Conservation (phyloP, 129 eudicot genomes). For the Flaveria trinervia region DNA sequence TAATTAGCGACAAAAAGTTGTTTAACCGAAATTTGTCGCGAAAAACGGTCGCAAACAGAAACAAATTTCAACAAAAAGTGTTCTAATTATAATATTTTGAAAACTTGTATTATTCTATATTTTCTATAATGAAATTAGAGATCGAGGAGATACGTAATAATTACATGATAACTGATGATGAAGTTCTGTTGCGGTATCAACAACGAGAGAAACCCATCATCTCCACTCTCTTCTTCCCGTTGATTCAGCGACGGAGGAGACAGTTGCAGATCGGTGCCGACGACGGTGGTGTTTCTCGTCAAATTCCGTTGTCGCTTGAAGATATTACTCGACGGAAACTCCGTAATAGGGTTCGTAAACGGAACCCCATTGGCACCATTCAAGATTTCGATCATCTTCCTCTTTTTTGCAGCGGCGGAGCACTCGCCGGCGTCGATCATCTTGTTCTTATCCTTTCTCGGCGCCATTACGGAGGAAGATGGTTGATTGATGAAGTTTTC, state of each 20-base stretch:
- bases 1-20: no score
- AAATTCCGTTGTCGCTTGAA: background rate
- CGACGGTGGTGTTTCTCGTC: background rate
- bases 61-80: no score
- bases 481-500: background rate
- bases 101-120: no score
- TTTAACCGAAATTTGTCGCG: no score
- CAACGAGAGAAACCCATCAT: background rate
- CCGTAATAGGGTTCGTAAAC: background rate
- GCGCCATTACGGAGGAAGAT: background rate
- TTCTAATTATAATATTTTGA: no score
- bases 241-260: slow-evolving; percentile 7
- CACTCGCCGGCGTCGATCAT: background rate
- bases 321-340: background rate
- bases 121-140: no score
- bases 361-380: background rate
- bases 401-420: background rate
- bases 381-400: background rate
- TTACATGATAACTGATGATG: slow-evolving; percentile 6
- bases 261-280: background rate
- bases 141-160: background rate
- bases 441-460: background rate
- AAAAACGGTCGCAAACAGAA: no score
- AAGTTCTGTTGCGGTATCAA: background rate
- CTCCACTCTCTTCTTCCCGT: background rate